These are phyloP conservation scores for Aspergillus ostianus DNA, from an alignment of 495 filamentous ascomycete species.

Conservation along the genomic window DNA sequence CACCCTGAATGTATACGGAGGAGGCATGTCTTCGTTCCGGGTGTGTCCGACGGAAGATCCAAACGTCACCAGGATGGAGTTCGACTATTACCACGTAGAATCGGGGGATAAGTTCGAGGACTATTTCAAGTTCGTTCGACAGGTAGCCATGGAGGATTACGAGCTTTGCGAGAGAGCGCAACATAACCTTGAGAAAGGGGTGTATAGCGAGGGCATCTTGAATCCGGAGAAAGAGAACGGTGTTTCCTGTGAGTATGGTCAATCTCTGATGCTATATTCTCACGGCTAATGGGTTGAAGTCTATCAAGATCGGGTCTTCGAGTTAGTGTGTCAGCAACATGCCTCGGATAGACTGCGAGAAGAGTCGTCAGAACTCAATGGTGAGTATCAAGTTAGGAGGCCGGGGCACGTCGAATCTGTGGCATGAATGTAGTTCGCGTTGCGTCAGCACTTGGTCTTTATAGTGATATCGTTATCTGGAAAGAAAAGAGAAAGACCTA, in stretches of 20 bases:
- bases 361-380: constrained; percentile 3
- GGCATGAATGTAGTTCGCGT: constrained; percentile 19
- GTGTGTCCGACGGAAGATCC: constrained; percentile 55
- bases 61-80: constrained; percentile 58
- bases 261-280: neutral
- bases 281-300: constrained; percentile 27
- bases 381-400: constrained; percentile 14
- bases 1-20: constrained; percentile 60
- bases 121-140: constrained; percentile 59
- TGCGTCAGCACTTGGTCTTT: no score
- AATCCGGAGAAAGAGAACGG: constrained; percentile 59
- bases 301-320: constrained; percentile 56
- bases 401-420: constrained; percentile 20
- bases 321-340: constrained; percentile 52
- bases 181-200: constrained; percentile 51
- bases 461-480: no score
- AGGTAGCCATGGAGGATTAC: constrained; percentile 60
- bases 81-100: constrained; percentile 58
- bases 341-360: constrained; percentile 31
- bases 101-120: constrained; percentile 57
- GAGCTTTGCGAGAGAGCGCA: constrained; percentile 61
- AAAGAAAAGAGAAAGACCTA: no score
- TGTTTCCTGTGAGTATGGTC: constrained; percentile 46
- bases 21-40: constrained; percentile 59
- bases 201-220: constrained; percentile 58